Percentiles rank a stretch among this genome's conserved stretches.
Evolutionary conservation across 768 basidiomycete genomes (phyloP).

Genomic region (Tricholoma bakamatsutake): DNA sequence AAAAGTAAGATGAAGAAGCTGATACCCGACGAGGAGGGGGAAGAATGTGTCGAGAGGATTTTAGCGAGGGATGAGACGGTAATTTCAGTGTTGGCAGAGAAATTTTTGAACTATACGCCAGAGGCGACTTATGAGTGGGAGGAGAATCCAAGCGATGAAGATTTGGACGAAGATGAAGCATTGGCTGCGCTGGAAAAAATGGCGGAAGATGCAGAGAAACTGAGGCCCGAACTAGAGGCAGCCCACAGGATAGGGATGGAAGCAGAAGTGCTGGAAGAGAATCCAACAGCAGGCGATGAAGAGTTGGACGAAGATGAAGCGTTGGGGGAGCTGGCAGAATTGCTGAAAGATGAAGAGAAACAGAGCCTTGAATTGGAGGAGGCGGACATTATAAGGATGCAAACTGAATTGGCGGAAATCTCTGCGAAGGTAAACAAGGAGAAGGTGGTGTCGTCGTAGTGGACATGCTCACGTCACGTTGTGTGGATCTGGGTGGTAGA

Average conservation of each 20-base stretch:
- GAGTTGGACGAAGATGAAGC: too few relatives aligned
- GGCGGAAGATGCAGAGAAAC: background rate
- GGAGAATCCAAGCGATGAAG: slow-evolving; percentile 3
- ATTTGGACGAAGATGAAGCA: background rate
- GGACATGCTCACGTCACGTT: too few relatives aligned
- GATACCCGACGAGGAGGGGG: slow-evolving; percentile 21
- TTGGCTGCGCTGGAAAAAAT: background rate
- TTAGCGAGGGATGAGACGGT: slow-evolving; percentile 25
- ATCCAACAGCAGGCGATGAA: too few relatives aligned
- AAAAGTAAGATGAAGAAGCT: slow-evolving; percentile 7
- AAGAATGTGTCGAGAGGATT: slow-evolving; percentile 20
- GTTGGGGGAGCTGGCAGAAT: too few relatives aligned
- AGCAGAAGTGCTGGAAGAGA: background rate
- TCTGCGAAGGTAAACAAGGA: too few relatives aligned
- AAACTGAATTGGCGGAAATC: too few relatives aligned
- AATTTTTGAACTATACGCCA: slow-evolving; percentile 27
- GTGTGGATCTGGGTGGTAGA: too few relatives aligned
- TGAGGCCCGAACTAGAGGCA: background rate
- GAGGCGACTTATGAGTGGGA: slow-evolving; percentile 12
- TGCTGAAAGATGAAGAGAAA: too few relatives aligned
- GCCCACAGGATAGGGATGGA: background rate
- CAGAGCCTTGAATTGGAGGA: too few relatives aligned
- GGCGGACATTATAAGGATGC: too few relatives aligned
- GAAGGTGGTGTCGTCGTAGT: too few relatives aligned
- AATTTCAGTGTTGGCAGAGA: slow-evolving; percentile 23